Base-by-base conservation (phyloP, 2,329 filamentous ascomycete genomes). In the Arthrinium puccinioides region DNA sequence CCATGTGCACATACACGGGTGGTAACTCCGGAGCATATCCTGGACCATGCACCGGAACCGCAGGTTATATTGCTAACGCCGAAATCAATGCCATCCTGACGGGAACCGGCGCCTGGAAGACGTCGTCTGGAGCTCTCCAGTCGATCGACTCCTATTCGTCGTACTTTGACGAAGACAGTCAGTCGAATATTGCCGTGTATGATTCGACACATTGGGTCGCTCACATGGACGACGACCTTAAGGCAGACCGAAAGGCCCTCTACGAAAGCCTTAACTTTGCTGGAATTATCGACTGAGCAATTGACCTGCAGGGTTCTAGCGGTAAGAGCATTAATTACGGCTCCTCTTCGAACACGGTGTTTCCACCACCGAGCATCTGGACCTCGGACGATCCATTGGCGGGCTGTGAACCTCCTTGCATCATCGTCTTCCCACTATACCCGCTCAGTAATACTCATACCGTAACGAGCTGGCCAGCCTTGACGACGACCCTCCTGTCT, bases 1-100 rank as follows among this genome's bases (percentile, higher is more conserved):
- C 8, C 9, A 7, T 9, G 9, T 29, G 26, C 26, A 9, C 14
- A 7, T 29, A 10, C 26, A 29, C 26, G 9, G 26, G 26, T 7
- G 7, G 9, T 1, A 27, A 40, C 0, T 59, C 55, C 0, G 28
- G 36, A 3, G 54, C 55, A 1, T 29, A 28, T 5, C 40, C 42
- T 14, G 58, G 57, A 6, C 29, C 29, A 2, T 61, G 56, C 40
- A 61, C 57, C 1, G 39, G 39, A 2, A 55, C 53, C 0, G 40
- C 37, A 3, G 59, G 59, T 2, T 60, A 60, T 24, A 49, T 61
- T n/a, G 39, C 53, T 5, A 48, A 58, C 32, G 48, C 44, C 5
- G 59, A 61, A 25, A 55, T 60, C 19, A 23, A 42, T 5, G 39
- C 48, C 8, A 52, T 53, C 39, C 20, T 18, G 11, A 24, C n/a